Base-by-base conservation (phyloP, 331 rosid genomes). In the Acacia pycnantha region DNA sequence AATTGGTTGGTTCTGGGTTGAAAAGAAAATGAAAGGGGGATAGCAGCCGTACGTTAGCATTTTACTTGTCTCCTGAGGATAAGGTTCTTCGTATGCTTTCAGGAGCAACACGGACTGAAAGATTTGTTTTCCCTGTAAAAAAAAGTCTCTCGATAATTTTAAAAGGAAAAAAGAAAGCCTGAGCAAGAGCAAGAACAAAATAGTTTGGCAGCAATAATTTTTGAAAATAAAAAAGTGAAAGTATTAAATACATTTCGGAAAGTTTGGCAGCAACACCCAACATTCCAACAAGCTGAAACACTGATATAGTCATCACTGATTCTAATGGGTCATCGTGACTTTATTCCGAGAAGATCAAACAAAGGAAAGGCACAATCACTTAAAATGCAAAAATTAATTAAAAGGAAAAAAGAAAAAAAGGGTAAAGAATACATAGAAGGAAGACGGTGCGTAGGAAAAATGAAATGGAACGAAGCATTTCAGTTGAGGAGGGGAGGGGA, bases 171-270 rank as follows among this genome's bases (percentile, higher is more conserved):
- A 1, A 50, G 46, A 29, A 51, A 62, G 4, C 48, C 35, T n/a
- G 67, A 67, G 76, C 41, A n/a, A n/a, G n/a, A n/a, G n/a, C n/a
- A n/a, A 50, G 21, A 66, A 78, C 75, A 48, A 33, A n/a, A 47
- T 77, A 27, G 16, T 2, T 37, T 37, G 8, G 41, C 40, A 35
- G 40, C 40, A 44, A 13, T 58, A 13, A 6, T 15, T 3, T 48
- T 73, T 16, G 15, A 3, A 48, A 48, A 4, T 15, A 1, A 2
- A n/a, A 18, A 24, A 48, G 47, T 2, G 13, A 19, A 29, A 16
- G 40, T 53, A 16, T 72, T 4, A 47, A 48, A 48, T 8, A 26
- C 29, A 72, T 26, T 22, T 48, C 22, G 22, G 26, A 4, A 47
- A 26, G 43, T 72, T 72, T 18, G 43, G 77, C 76, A 71, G 62